Base-by-base conservation (phyloP, 1,284 basidiomycete species). In the Vanrija sp. region DNA sequence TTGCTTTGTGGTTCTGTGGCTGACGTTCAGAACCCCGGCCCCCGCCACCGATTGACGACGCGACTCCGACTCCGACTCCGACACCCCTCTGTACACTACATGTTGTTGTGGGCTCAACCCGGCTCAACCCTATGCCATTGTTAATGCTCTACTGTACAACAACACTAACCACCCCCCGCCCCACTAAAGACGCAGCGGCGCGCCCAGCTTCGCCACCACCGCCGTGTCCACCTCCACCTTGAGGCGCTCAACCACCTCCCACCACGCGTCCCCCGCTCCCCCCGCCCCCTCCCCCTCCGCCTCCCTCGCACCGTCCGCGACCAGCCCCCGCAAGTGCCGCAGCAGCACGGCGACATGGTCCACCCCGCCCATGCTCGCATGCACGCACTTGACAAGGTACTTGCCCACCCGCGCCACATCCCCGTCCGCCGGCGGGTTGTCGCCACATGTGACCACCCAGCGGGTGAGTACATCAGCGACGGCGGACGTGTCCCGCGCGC, bases 321-420 rank as follows among this genome's bases (percentile, higher is more conserved):
- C 59, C 18, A 75, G 45, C 4, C 60, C 56, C 44, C 60, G 63
- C 89, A 90, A 91, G 84, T 86, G 91, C 66, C 81, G 84, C 77
- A 90, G 77, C 20, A 89, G 81, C 24, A 80, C 81, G 3, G 85
- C 71, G 36, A 84, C 86, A 57, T 81, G 82, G 71, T 86, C 85
- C 42, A 88, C 70, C 0, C 86, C 86, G 15, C 78, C 79, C 62
- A 87, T 82, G 4, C 81, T 80, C 51, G 78, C 79, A 69, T 85
- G 84, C 42, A 86, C 80, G 56, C 82, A 84, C 60, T 82, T 82
- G 46, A 84, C 76, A 42, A 93, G 71, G 65, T 84, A 93, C 51
- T 81, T 83, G 14, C 79, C 78, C 51, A 94, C 85, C 60, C 83
- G 84, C 22, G 83, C 82, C 3, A 89, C 78, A 62, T 93, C 91